Conservation (phyloP, 2,329 filamentous ascomycete species). For the Ophiostoma sp. region DNA sequence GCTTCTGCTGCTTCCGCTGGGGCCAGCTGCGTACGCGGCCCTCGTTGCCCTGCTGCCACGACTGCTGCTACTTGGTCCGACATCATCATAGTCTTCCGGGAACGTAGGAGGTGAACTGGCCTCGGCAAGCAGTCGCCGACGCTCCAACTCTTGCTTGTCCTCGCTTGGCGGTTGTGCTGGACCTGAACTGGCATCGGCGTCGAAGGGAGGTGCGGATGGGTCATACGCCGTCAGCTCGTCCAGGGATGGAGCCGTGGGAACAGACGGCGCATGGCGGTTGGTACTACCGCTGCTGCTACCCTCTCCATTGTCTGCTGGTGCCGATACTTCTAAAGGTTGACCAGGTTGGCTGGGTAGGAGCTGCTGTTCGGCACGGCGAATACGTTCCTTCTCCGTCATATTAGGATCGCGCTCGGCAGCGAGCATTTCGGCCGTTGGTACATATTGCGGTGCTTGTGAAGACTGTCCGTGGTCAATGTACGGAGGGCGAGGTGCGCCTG, state of each 20-base stretch:
- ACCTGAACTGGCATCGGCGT: not conserved
- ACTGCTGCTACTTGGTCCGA: conserved; percentile 33
- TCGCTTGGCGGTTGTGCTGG: conserved; percentile 47
- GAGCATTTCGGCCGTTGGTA: conserved; percentile 59
- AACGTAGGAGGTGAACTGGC: conserved; percentile 64
- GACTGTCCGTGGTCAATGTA: conserved; percentile 36
- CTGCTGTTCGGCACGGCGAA: conserved; percentile 74
- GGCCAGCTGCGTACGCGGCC: conserved; percentile 20
- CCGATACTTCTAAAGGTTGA: not conserved
- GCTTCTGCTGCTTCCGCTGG: not conserved
- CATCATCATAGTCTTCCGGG: conserved; percentile 52
- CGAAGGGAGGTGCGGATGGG: conserved; percentile 30
- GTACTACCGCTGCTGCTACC: not conserved
- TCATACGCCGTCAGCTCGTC: conserved; percentile 41
- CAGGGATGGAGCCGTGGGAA: conserved; percentile 50
- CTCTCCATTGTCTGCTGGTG: not conserved
- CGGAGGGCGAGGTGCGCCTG: conserved; percentile 32
- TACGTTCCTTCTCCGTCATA: conserved; percentile 77
- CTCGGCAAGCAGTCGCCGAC: conserved; percentile 61
- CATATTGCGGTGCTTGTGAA: conserved; percentile 42
- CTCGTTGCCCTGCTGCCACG: conserved; percentile 29
- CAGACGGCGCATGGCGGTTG: conserved; percentile 42
- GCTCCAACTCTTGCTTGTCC: conserved; percentile 79
- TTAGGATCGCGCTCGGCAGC: conserved; percentile 54
- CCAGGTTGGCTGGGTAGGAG: conserved; percentile 77